Base-by-base conservation (phyloP, 2,329 filamentous ascomycete species). In the Aspergillus tubingensis region DNA sequence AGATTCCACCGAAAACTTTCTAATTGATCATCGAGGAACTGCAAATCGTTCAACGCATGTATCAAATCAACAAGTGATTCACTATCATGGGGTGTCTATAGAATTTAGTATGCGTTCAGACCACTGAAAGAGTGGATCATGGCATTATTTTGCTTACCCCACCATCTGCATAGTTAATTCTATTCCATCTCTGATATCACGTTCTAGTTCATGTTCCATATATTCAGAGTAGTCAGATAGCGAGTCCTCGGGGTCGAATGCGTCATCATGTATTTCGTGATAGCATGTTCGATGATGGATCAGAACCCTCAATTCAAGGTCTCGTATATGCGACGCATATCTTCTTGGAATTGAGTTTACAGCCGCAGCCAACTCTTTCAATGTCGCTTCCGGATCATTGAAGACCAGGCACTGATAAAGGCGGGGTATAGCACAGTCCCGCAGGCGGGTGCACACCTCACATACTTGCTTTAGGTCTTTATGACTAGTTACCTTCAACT, bases 1-100 rank as follows among this genome's bases (percentile, higher is more conserved):
- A 58, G 11, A 19, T 58, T 48, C 55, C 55, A 58, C 13, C 48
- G 52, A 19, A 58, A 51, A 15, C 47, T 41, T 5, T 8, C 48
- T 43, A 58, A 7, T 1, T 58, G 55, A 19, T 52, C 4, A 58
- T 58, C 55, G 8, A 23, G 48, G 17, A 58, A 41, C 4, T 3
- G 17, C 10, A 58, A 15, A 7, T 21, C 25, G 2, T 38, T 2
- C 15, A 58, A 15, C 2, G 19, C 47, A 39, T 13, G 10, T 3
- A 13, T 41, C 15, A 58, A 32, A 3, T 43, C n/a, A 15, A 10
- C 13, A 4, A 58, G 21, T 30, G 55, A 32, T 21, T 32, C 3
- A 3, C 3, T 8, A 8, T 30, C 8, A 30, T 10, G 8, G 27
- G 27, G 2, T 6, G 10, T 30, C 25, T 30, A 21, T 30, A 8